A percentile compares a stretch with the other conserved stretches of the same genome.
Evolutionary conservation across 225 moss, liverwort and hornwort species (phyloP).

Genomic region (Sphagnum contortum): DNA sequence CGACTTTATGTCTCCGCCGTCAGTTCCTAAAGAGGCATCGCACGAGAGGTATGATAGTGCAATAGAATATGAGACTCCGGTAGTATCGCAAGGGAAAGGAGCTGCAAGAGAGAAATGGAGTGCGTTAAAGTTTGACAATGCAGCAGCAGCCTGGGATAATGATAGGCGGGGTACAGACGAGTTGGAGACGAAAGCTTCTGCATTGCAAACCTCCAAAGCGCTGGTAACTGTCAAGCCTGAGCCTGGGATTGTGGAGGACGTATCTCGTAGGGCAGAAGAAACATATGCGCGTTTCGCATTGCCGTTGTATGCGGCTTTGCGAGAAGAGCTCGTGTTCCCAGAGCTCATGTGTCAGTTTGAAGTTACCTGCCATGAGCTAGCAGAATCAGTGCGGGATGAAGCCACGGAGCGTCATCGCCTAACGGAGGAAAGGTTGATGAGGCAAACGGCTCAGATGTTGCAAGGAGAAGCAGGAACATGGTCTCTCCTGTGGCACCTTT

Average conservation of each 20-base stretch:
- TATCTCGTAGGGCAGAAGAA: slow-evolving; percentile 35
- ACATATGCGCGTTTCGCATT: slow-evolving; percentile 47
- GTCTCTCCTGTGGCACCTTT: slow-evolving; percentile 87
- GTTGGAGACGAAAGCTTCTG: slow-evolving; percentile 14
- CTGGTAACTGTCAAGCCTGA: slow-evolving; percentile 46
- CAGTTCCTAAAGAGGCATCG: slow-evolving; percentile 24
- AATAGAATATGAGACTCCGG: slow-evolving; percentile 31
- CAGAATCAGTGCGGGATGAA: slow-evolving; percentile 67
- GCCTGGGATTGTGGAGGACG: slow-evolving; percentile 47
- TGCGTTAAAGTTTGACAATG: slow-evolving; percentile 22
- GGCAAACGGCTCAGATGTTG: slow-evolving; percentile 88
- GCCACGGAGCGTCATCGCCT: slow-evolving; percentile 80
- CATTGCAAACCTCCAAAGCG: slow-evolving; percentile 18
- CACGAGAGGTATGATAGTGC: slow-evolving; percentile 19
- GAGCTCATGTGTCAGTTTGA: slow-evolving; percentile 52
- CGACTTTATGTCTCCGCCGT: slow-evolving; percentile 25
- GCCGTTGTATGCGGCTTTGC: slow-evolving; percentile 38
- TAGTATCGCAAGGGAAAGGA: slow-evolving; percentile 11
- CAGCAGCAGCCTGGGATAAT: slow-evolving; percentile 1
- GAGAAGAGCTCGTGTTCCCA: slow-evolving; percentile 39
- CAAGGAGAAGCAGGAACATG: slow-evolving; percentile 89
- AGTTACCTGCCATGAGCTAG: slow-evolving; percentile 31
- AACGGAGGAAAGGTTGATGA: slow-evolving; percentile 94
- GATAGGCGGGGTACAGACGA: slow-evolving; percentile 12
- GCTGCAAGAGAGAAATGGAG: slow-evolving; percentile 24